These are phyloP conservation scores for Auriculariales sp. DNA, from an alignment of 768 basidiomycete genomes.

Conservation along the genomic window DNA sequence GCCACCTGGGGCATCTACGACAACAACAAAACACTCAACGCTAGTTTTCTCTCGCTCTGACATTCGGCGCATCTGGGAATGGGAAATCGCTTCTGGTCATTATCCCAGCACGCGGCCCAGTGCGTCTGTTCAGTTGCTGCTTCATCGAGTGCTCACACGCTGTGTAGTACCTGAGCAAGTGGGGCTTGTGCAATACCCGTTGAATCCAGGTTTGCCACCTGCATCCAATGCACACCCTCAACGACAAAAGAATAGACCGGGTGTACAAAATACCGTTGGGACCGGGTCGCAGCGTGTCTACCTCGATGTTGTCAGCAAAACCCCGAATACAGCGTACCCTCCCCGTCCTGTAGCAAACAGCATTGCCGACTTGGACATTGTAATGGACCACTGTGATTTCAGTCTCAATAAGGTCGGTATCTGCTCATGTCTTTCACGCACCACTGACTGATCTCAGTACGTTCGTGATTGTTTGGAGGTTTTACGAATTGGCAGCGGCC, in stretches of 20 bases:
- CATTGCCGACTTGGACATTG: conserved; percentile 75
- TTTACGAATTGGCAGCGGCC: conserved; percentile 74
- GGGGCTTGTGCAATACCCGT: conserved; percentile 35
- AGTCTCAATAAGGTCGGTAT: conserved; percentile 50
- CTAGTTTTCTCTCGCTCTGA: conserved; percentile 67
- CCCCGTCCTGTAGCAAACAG: conserved; percentile 76
- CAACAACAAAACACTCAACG: too few species aligned
- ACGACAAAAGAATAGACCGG: background rate
- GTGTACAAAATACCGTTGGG: conserved; percentile 41
- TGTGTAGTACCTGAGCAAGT: conserved; percentile 56
- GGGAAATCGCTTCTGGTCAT: conserved; percentile 90
- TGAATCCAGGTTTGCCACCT: conserved; percentile 66
- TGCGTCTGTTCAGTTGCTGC: conserved; percentile 21
- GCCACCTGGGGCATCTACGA: too few species aligned
- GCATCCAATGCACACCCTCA: conserved; percentile 11
- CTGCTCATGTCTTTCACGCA: background rate
- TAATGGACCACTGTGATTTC: conserved; percentile 92
- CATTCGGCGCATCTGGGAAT: conserved; percentile 82
- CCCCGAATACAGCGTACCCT: conserved; percentile 63
- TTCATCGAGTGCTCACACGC: background rate
- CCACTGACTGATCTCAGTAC: conserved; percentile 35
- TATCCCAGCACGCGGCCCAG: conserved; percentile 73
- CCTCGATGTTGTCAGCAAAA: conserved; percentile 47
- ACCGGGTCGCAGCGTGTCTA: conserved; percentile 69
- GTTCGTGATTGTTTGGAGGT: conserved; percentile 97